Evolutionary conservation across 768 basidiomycete genomes (phyloP), one percentile per base, ranked within the genome.

Genomic region (Boletus speciosus): DNA sequence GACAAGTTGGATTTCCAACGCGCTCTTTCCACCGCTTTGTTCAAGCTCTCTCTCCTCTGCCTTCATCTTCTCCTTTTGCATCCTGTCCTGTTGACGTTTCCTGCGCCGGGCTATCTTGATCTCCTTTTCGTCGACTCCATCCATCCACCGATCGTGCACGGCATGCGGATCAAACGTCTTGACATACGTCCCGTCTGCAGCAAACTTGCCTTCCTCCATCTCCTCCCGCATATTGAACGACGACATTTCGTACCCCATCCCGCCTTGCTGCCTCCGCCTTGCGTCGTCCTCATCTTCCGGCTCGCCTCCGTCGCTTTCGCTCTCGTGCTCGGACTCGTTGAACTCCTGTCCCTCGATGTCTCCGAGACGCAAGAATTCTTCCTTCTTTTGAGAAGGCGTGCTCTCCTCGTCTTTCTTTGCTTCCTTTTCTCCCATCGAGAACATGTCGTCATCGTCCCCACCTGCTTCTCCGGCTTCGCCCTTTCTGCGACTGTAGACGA

Each of bases 211-310:
- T 73, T 98, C 96, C 66, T 93, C 88, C 88, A 98, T 95, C 78
- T 99, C 97, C 63, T 92, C 88, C 59, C 94, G 87, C 96, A 99
- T 98, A 71, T 99, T 96, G 83, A 99, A 99, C 27, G 92, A 90
- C 4, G 90, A 94, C 10, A 99, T 61, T 66, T 95, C 89, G 72
- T 75, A 96, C 2, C 96, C 97, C 96, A 99, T 98, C 12, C 87
- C 88, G 78, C 83, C 70, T 90, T 92, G 29, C 74, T 81, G 73
- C 61, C 85, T 74, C 61, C 85, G 81, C 63, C 81, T 80, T n/a
- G 79, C 83, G 48, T 89, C 88, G 66, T 93, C 88, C 64, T 94
- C 88, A 65, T 93, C 81, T 57, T 74, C 76, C 6, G 74, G 76
- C 51, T 74, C 78, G 15, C 68, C 75, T 0, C 73, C 81, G 0